These are phyloP conservation scores for Alternaria longipes DNA, from an alignment of 2,329 filamentous ascomycete species.

Conservation along the genomic window DNA sequence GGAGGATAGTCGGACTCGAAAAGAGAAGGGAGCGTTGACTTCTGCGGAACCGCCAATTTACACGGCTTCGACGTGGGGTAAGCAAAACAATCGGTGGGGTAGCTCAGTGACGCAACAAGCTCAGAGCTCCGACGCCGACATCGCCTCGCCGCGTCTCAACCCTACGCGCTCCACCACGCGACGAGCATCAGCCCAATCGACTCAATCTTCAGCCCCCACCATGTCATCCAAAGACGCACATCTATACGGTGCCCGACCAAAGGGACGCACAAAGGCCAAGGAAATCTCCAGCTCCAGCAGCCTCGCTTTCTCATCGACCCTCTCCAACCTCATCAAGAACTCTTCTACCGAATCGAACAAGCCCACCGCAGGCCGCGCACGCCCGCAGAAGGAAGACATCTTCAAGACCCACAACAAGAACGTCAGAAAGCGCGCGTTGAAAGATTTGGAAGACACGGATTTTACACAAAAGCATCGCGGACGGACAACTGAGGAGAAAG, in stretches of 20 bases:
- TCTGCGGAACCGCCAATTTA: constrained; percentile 21
- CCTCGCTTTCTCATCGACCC: constrained; percentile 86
- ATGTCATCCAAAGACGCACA: constrained; percentile 64
- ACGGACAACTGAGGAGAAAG: constrained; percentile 64
- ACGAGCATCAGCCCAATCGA: neutral
- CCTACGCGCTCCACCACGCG: constrained; percentile 20
- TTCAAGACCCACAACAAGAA: constrained; percentile 73
- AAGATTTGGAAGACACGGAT: constrained; percentile 64
- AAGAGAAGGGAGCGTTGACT: neutral
- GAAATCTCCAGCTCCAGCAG: constrained; percentile 74
- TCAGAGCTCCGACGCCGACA: constrained; percentile 36
- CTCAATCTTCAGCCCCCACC: constrained; percentile 3
- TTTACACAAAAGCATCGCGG: constrained; percentile 70
- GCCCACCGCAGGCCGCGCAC: constrained; percentile 60
- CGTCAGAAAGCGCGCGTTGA: constrained; percentile 68
- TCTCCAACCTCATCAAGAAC: constrained; percentile 77
- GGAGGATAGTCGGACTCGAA: neutral
- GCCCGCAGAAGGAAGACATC: constrained; percentile 71
- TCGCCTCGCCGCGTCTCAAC: constrained; percentile 25
- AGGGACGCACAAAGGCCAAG: constrained; percentile 63
- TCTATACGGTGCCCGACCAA: constrained; percentile 80
- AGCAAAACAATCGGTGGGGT: constrained; percentile 33
- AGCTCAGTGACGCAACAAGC: constrained; percentile 26
- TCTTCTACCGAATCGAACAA: constrained; percentile 57
- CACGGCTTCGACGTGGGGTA: constrained; percentile 25